Conservation (phyloP, 2,329 filamentous ascomycete genomes). For the Drechslerella coelobrocha region DNA sequence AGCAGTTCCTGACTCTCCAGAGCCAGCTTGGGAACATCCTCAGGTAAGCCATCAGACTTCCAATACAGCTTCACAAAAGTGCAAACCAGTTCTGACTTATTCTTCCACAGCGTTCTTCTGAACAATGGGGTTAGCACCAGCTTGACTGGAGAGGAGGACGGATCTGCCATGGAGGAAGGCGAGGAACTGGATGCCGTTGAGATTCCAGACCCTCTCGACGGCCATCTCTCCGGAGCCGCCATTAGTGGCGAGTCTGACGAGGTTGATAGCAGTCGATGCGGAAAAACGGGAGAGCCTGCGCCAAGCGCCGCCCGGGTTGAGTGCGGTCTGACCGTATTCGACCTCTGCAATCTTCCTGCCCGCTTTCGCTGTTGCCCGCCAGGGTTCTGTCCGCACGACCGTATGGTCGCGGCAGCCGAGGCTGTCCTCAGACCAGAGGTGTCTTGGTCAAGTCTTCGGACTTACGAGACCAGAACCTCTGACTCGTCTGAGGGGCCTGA, state of each 20-base stretch:
- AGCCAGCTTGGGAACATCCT: constrained; percentile 6
- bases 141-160: constrained; percentile 1
- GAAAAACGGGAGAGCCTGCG: background rate
- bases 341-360: constrained; percentile 17
- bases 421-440: constrained; percentile 2
- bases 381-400: constrained; percentile 12
- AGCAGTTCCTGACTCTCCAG: constrained; percentile 16
- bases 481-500: constrained; percentile 8
- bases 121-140: background rate
- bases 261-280: background rate
- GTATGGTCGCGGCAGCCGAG: constrained; percentile 3
- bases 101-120: constrained; percentile 8
- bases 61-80: background rate
- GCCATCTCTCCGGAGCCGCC: background rate
- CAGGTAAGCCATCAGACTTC: background rate
- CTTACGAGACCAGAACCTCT: constrained; percentile 7
- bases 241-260: background rate
- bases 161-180: constrained; percentile 2
- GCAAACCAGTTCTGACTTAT: background rate
- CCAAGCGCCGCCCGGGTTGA: constrained; percentile 2
- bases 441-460: constrained; percentile 27
- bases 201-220: constrained; percentile 1
- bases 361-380: constrained; percentile 17
- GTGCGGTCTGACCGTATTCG: background rate
- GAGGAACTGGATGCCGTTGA: constrained; percentile 9